Evolutionary conservation across 23 red algal genomes (phyloP), one percentile per base, ranked within the genome.

Genomic region (Agarophyton chilense): DNA sequence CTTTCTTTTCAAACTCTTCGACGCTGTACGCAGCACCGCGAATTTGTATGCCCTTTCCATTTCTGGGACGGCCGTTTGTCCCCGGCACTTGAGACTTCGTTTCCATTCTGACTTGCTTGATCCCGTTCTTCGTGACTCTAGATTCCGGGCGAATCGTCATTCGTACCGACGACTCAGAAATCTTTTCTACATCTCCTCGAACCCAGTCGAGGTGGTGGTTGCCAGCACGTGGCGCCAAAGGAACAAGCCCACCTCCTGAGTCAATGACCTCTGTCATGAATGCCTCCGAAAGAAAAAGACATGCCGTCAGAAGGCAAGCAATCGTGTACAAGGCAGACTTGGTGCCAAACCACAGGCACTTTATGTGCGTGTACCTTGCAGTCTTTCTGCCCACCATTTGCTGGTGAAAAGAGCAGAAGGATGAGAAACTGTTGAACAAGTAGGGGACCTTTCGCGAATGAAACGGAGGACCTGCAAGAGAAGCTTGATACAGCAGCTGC

Each of bases 1-100:
- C 82, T 14, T 41, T 53, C 82, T 58, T 70, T 17, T 67, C 26
- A 42, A 86, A 86, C 42, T 72, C 82, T n/a, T 86, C 82, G 65
- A 86, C 41, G 41, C 41, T 74, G 41, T 29, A 43, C 9, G 43
- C 25, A 29, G 68, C 43, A 26, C 68, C 68, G 4, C 29, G 68
- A 43, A 74, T 21, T 74, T 49, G 68, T 14, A 74, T 2, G 1
- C 24, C 68, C 10, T 24, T 47, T 3, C 17, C 29, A 21, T 49
- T 49, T 21, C 3, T 10, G 9, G 13, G 7, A 8, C 18, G 22
- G n/a, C n/a, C n/a, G n/a, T n/a, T n/a, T n/a, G n/a, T n/a, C n/a
- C n/a, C n/a, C n/a, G n/a, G n/a, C n/a, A n/a, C 40, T 21, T 28
- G 29, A 18, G 29, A 12, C 29, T 65, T 65, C 31, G 7, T 18